A percentile compares a stretch with the other conserved stretches of the same genome.
Conservation (phyloP, 2,329 filamentous ascomycete species). For the Alternaria brassicae region DNA sequence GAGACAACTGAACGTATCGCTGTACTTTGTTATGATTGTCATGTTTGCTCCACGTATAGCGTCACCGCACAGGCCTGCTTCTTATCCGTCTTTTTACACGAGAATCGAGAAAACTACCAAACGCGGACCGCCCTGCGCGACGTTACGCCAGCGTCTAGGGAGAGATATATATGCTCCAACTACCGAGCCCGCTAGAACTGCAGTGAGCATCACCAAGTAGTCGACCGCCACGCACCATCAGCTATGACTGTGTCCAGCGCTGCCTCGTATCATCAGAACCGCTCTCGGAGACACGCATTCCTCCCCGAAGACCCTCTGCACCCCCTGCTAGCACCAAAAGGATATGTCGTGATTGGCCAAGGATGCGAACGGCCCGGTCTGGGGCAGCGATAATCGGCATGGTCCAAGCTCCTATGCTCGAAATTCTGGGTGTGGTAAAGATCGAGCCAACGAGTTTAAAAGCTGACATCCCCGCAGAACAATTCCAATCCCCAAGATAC, state of each 20-base stretch:
- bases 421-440: conserved; percentile 13
- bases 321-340: conserved; percentile 9
- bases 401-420: conserved; percentile 24
- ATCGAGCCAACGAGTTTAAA: conserved; percentile 31
- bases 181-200: not conserved
- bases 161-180: not conserved
- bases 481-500: conserved; percentile 38
- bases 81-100: not conserved
- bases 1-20: not conserved
- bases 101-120: not conserved
- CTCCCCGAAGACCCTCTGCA: conserved; percentile 24
- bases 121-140: not conserved
- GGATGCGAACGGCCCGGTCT: conserved; percentile 14
- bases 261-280: not conserved
- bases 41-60: not conserved
- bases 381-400: conserved; percentile 23
- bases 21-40: not conserved
- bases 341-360: conserved; percentile 4
- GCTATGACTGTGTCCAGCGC: conserved; percentile 17
- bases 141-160: not conserved
- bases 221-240: not conserved
- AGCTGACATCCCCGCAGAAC: conserved; percentile 31
- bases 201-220: not conserved
- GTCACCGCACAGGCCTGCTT: conserved; percentile 3
- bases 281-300: conserved; percentile 27